Evolutionary conservation across 345 rosid genomes (phyloP), one percentile per base, ranked within the genome.

Genomic region (Salix koriyanagi): DNA sequence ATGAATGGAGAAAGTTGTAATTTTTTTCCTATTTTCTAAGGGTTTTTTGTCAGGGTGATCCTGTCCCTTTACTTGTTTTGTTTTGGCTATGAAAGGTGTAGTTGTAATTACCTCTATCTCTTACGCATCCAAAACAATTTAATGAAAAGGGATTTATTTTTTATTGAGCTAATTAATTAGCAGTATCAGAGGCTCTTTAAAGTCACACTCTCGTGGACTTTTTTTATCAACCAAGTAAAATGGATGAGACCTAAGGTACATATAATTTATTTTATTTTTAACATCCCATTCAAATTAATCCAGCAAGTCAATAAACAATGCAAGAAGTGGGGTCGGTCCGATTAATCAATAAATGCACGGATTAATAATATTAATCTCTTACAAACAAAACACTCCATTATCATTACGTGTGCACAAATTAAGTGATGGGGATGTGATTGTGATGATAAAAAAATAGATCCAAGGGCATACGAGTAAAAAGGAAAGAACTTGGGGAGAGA

Each of bases 251-350:
- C 34, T 32, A 32, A 4, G 34, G 34, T 32, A 32, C 5, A 32
- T 32, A 32, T 32, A 34, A 4, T 5, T 34, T 34, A 34, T 34
- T 30, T 23, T 46, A 21, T 39, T 62, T 32, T 2, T 19, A 3
- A 50, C 71, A 25, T 7, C 4, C 28, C 75, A 10, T 42, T 66
- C 14, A 76, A 68, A 58, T 65, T 73, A 80, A 75, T 73, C 76
- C 79, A 71, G 75, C 48, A 52, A 69, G 83, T 75, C 85, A 81
- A 83, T 5, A 34, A 34, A 80, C 75, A 61, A 73, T 71, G 79
- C 72, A 77, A 41, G 32, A 15, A 25, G 80, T 80, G 84, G 87
- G 81, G 0, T 79, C 82, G 81, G 0, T 81, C 82, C 79, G 60
- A 16, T 32, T 60, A 74, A 84, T 82, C 70, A 84, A 78, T 75